Percentiles rank a stretch among this genome's conserved stretches.
These are phyloP conservation scores for Naegleria fowleri DNA, from an alignment of 208 protist species.

Conservation along the genomic window DNA sequence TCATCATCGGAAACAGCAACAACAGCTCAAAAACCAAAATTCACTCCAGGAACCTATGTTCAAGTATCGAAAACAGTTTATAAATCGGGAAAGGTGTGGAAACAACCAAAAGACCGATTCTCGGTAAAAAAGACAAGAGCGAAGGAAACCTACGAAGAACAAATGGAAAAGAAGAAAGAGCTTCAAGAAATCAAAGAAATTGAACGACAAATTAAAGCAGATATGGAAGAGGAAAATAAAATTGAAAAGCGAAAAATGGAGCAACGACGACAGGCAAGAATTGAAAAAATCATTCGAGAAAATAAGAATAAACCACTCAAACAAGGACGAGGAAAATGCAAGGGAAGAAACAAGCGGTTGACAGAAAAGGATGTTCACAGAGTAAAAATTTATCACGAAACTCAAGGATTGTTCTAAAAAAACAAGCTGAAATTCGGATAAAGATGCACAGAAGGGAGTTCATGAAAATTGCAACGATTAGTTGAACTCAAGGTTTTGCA, in stretches of 20 bases:
- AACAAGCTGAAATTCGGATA: too few species aligned
- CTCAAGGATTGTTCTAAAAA: background rate
- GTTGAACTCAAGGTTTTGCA: too few species aligned
- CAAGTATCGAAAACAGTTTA: background rate
- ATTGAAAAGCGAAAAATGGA: background rate
- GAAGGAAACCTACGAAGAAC: background rate
- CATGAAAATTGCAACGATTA: too few species aligned
- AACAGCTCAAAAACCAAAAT: background rate
- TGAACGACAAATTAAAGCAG: background rate
- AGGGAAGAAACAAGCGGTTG: background rate
- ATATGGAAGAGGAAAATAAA: slow-evolving; percentile 7
- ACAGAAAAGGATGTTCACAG: background rate
- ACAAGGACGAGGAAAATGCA: background rate
- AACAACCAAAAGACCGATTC: background rate
- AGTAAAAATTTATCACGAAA: background rate
- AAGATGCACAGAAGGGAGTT: too few species aligned
- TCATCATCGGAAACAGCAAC: too few species aligned
- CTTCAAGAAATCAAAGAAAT: background rate
- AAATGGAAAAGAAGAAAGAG: slow-evolving; percentile 6
- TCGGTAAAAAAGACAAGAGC: background rate
- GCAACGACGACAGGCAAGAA: slow-evolving; percentile 8
- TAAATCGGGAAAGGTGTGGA: background rate
- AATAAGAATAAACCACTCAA: background rate
- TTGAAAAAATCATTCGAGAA: background rate
- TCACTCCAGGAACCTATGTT: background rate